Conservation (phyloP, 306 rosid species). For the Vicia villosa region DNA sequence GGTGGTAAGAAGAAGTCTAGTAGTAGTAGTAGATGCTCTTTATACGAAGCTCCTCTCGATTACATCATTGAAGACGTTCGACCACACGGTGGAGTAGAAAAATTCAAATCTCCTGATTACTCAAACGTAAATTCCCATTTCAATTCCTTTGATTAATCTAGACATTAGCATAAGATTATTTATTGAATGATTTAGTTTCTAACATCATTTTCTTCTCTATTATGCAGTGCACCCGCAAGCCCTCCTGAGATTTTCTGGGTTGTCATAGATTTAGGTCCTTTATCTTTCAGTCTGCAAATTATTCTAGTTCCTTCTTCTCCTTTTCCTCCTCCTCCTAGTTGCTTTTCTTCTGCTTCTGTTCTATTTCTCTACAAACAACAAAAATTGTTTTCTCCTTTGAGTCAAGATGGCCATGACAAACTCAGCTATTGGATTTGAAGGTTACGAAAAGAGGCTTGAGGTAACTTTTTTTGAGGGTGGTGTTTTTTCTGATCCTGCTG, state of each 20-base stretch:
- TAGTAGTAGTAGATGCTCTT: slow-evolving; percentile 63
- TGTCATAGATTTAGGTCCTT: slow-evolving; percentile 44
- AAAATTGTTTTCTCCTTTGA: slow-evolving; percentile 13
- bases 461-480: slow-evolving; percentile 70
- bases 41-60: slow-evolving; percentile 57
- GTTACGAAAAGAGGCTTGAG: slow-evolving; percentile 95
- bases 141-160: slow-evolving; percentile 4
- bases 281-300: slow-evolving; percentile 3
- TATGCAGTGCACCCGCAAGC: slow-evolving; percentile 89
- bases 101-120: slow-evolving; percentile 52
- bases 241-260: slow-evolving; percentile 64
- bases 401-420: slow-evolving; percentile 58
- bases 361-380: slow-evolving; percentile 23
- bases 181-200: neutral
- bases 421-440: slow-evolving; percentile 96
- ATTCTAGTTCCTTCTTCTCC: slow-evolving; percentile 1
- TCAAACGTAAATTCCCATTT: slow-evolving; percentile 69
- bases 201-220: neutral
- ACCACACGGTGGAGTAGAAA: too few species aligned
- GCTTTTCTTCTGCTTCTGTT: slow-evolving; percentile 4
- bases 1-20: slow-evolving; percentile 67
- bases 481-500: slow-evolving; percentile 64
- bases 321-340: neutral
- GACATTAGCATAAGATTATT: neutral
- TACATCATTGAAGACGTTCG: too few species aligned